Percentiles rank a stretch among this genome's conserved stretches.
phyloP scores from a whole-genome alignment of 2,329 filamentous ascomycete species.

The Curvularia sp. region DNA sequence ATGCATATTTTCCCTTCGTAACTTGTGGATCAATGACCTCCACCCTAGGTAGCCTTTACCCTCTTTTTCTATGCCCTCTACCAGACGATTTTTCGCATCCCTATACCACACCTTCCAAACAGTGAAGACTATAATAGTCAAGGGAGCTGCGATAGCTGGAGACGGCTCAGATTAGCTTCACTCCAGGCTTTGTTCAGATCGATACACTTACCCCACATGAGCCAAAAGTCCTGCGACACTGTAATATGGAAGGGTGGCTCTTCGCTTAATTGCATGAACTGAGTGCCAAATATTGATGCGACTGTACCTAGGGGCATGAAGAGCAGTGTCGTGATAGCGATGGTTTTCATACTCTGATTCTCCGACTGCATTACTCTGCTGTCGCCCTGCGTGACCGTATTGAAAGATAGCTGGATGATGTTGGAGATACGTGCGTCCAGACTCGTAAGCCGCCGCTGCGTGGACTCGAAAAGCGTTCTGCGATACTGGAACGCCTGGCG shows the following conservation, averaged over 20 bases:
- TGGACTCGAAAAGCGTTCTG: constrained; percentile 44
- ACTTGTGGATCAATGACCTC: constrained; percentile 15
- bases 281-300: constrained; percentile 41
- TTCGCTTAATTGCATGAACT: constrained; percentile 38
- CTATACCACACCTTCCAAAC: constrained; percentile 33
- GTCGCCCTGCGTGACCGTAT: constrained; percentile 52
- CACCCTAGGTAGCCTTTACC: constrained; percentile 30
- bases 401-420: constrained; percentile 51
- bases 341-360: constrained; percentile 56
- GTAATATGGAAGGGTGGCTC: constrained; percentile 28
- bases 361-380: constrained; percentile 49
- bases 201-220: constrained; percentile 30
- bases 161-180: neutral
- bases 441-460: constrained; percentile 44
- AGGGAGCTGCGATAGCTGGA: constrained; percentile 29
- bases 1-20: neutral
- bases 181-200: neutral
- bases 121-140: constrained; percentile 31
- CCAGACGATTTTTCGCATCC: constrained; percentile 23
- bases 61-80: constrained; percentile 14
- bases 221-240: constrained; percentile 43
- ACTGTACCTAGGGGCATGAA: constrained; percentile 54
- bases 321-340: constrained; percentile 54
- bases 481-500: constrained; percentile 40
- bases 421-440: constrained; percentile 50